These are phyloP conservation scores for Mycena rebaudengoi DNA, from an alignment of 768 basidiomycete genomes.

Conservation along the genomic window DNA sequence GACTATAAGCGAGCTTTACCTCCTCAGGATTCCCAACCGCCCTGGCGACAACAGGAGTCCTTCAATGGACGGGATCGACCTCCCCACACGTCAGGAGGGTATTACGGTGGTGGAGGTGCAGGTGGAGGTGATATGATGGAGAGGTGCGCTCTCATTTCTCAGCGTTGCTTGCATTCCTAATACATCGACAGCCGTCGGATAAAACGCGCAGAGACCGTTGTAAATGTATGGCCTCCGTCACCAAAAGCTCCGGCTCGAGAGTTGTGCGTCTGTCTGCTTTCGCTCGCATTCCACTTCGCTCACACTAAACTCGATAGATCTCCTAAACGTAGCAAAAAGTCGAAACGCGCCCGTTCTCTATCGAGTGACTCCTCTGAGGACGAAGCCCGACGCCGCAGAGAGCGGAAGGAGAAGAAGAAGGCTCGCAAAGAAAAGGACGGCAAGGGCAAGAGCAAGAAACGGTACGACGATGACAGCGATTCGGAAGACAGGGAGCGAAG, in stretches of 20 bases:
- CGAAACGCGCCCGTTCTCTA: conserved; percentile 64
- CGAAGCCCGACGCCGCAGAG: conserved; percentile 63
- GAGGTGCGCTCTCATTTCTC: conserved; percentile 54
- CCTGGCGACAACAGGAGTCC: conserved; percentile 55
- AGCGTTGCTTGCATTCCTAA: neutral
- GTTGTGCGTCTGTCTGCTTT: conserved; percentile 50
- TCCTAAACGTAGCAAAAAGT: conserved; percentile 63
- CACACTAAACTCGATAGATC: conserved; percentile 54
- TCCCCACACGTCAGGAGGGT: conserved; percentile 39
- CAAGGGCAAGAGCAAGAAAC: conserved; percentile 50
- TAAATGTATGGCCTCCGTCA: conserved; percentile 85
- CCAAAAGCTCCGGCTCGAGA: conserved; percentile 72
- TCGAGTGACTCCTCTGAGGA: conserved; percentile 60
- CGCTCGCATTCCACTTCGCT: neutral
- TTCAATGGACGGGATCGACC: conserved; percentile 42
- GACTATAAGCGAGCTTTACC: conserved; percentile 61
- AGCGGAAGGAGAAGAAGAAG: conserved; percentile 70
- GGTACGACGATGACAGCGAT: conserved; percentile 47
- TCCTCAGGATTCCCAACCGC: conserved; percentile 44
- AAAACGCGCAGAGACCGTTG: conserved; percentile 65
- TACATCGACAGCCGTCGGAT: conserved; percentile 66
- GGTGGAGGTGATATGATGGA: conserved; percentile 67
- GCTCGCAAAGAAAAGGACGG: conserved; percentile 57
- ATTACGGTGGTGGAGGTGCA: conserved; percentile 48
- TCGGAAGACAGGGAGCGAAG: conserved; percentile 43